Conservation (phyloP, 2,329 filamentous ascomycete genomes). For the Ceratocystis diversiconidia region DNA sequence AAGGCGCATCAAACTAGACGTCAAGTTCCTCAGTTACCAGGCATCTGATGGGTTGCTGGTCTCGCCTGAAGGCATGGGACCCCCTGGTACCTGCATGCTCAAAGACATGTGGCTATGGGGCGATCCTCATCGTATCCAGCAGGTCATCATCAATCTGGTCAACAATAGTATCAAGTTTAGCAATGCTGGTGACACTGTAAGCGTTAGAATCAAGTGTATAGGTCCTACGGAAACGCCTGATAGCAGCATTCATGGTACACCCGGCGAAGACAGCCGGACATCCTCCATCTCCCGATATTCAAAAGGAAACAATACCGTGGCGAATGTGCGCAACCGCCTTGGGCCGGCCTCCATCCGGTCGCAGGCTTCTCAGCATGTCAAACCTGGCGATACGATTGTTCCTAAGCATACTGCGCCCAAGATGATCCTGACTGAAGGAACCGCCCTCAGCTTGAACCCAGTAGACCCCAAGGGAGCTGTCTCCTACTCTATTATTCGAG, state of each 20-base stretch:
- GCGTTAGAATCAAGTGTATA: constrained; percentile 60
- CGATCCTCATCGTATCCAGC: constrained; percentile 80
- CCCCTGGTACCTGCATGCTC: constrained; percentile 50
- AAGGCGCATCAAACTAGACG: constrained; percentile 56
- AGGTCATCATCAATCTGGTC: constrained; percentile 87
- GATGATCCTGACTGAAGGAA: constrained; percentile 27
- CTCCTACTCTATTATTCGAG: constrained; percentile 35
- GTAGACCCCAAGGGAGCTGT: constrained; percentile 38
- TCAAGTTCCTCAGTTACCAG: constrained; percentile 39
- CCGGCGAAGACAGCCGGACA: constrained; percentile 34
- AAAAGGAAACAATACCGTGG: constrained; percentile 26
- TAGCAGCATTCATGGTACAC: constrained; percentile 10
- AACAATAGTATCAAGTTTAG: constrained; percentile 91
- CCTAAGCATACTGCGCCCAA: constrained; percentile 21
- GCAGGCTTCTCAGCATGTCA: constrained; percentile 30
- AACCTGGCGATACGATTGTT: constrained; percentile 18
- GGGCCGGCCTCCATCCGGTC: constrained; percentile 39
- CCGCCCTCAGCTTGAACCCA: constrained; percentile 48
- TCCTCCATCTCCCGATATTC: constrained; percentile 40
- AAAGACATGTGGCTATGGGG: constrained; percentile 84
- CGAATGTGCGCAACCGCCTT: constrained; percentile 28
- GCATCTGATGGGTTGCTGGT: constrained; percentile 20
- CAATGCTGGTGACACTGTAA: constrained; percentile 57
- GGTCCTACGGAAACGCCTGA: constrained; percentile 38
- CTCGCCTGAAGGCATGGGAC: constrained; percentile 45